Percentiles rank a stretch among this genome's conserved stretches.
Conservation (phyloP, 805 yeast genomes). For the Cyberlindnera mississippiensis region DNA sequence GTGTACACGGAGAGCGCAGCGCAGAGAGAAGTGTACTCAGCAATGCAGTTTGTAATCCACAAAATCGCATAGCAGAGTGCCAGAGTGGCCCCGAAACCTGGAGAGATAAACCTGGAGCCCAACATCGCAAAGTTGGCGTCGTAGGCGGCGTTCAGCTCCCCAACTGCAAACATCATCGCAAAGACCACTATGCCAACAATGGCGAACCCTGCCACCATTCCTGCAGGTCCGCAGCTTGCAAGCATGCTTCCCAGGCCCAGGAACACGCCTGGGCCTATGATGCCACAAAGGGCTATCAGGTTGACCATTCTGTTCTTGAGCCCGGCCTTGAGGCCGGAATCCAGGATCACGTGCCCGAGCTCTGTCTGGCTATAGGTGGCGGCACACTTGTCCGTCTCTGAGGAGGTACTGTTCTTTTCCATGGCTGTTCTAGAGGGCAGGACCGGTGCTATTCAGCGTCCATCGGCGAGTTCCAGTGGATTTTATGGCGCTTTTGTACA, state of each 20-base stretch:
- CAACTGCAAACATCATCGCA: conserved; percentile 51
- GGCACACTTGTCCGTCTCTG: too few species aligned
- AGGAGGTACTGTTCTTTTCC: too few species aligned
- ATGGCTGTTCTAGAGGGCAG: too few species aligned
- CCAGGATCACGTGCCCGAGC: conserved; percentile 28
- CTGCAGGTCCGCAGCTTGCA: conserved; percentile 48
- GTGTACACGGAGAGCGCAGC: conserved; percentile 48
- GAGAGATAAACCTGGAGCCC: conserved; percentile 48
- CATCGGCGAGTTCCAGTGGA: too few species aligned
- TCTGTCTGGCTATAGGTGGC: conserved; percentile 18
- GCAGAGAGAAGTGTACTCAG: conserved; percentile 52
- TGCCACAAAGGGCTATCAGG: conserved; percentile 51
- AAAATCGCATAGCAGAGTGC: conserved; percentile 51
- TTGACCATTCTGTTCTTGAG: conserved; percentile 49
- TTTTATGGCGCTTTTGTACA: too few species aligned
- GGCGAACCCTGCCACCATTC: conserved; percentile 47
- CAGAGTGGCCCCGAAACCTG: conserved; percentile 54
- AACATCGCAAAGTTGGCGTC: conserved; percentile 52
- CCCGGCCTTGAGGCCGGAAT: conserved; percentile 39
- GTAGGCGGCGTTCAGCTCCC: conserved; percentile 50
- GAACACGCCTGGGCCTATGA: conserved; percentile 57
- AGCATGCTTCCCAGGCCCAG: conserved; percentile 53
- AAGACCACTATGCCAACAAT: conserved; percentile 50
- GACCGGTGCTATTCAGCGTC: too few species aligned
- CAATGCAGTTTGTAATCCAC: conserved; percentile 53